Evolutionary conservation across 2,329 filamentous ascomycete genomes (phyloP).

Genomic region (Sporothrix euskadiensis): DNA sequence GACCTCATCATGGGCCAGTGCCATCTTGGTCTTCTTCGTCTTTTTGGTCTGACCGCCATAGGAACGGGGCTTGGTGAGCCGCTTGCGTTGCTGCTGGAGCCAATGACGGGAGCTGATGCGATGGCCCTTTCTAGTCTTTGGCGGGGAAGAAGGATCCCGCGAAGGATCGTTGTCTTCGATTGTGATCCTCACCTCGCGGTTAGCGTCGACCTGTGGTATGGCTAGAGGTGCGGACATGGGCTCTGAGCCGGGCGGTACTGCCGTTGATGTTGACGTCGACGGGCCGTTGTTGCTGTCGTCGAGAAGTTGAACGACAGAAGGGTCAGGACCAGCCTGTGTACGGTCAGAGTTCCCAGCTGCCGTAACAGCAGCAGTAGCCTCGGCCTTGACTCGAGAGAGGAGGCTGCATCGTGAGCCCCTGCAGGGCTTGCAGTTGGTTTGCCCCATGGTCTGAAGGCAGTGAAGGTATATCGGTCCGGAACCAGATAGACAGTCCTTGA

Average conservation of each 20-base stretch:
- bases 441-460: constrained; percentile 1
- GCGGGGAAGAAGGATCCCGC: not conserved
- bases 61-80: not conserved
- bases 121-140: not conserved
- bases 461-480: not conserved
- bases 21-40: not conserved
- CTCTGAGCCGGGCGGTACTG: not conserved
- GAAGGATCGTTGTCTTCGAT: not conserved
- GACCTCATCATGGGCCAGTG: not conserved
- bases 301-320: not conserved
- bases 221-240: not conserved
- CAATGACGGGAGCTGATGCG: constrained; percentile 1
- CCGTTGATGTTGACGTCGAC: not conserved
- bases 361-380: not conserved
- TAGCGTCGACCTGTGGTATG: constrained; percentile 8
- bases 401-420: not conserved
- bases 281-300: not conserved
- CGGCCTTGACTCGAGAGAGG: constrained; percentile 8
- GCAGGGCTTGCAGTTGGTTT: constrained; percentile 14
- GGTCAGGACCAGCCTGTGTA: not conserved
- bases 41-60: not conserved
- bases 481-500: no score
- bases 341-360: not conserved
- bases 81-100: not conserved
- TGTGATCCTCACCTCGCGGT: not conserved